Evolutionary conservation across 192 early-diverging fungal genomes (phyloP).

Genomic region (Backusella circina): DNA sequence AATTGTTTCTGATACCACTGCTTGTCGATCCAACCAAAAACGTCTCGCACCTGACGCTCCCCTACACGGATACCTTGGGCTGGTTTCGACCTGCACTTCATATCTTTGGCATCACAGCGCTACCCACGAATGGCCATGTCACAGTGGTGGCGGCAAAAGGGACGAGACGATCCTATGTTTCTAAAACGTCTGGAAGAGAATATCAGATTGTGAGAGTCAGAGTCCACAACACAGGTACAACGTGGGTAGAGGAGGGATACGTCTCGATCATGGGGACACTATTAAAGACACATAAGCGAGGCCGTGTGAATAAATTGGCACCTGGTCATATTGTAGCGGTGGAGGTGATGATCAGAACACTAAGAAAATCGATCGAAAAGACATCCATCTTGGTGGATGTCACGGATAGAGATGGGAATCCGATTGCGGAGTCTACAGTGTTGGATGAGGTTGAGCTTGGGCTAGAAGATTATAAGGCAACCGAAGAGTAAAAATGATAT

Average conservation of each 20-base stretch:
- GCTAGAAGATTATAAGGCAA: not conserved
- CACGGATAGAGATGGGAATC: not conserved
- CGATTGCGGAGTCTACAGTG: not conserved
- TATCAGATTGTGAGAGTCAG: not conserved
- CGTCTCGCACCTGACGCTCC: conserved; percentile 10
- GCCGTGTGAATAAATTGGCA: not conserved
- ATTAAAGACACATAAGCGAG: not conserved
- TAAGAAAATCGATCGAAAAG: not conserved
- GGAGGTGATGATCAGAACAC: not conserved
- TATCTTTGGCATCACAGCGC: conserved; percentile 13
- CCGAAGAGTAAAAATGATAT: not conserved
- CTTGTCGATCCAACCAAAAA: conserved; percentile 9
- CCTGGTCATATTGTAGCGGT: not conserved
- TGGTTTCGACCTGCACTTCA: conserved; percentile 7
- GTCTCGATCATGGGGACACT: not conserved
- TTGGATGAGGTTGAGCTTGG: conserved; percentile 1
- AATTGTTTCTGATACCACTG: conserved; percentile 9
- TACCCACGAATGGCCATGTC: not conserved
- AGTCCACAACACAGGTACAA: conserved; percentile 10
- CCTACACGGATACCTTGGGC: not conserved
- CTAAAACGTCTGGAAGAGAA: not conserved
- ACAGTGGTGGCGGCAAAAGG: not conserved
- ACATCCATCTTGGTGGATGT: not conserved
- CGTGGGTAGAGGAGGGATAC: not conserved
- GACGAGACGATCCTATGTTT: not conserved